phyloP scores from a whole-genome alignment of 257 asterid genomes.

The Pogostemon cablin region DNA sequence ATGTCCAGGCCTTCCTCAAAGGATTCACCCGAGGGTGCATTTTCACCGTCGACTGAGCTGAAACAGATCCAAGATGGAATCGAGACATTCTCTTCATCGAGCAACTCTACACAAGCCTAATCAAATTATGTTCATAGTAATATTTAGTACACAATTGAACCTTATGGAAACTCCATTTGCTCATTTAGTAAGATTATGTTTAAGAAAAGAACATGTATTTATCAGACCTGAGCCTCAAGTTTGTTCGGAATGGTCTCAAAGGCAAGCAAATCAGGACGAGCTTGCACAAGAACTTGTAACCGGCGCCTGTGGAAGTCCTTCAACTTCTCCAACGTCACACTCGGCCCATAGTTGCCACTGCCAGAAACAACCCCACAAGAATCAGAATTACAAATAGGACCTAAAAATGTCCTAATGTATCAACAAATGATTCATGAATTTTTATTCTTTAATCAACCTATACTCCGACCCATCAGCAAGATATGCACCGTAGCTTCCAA shows the following conservation, averaged over 20 bases:
- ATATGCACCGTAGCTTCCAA: slow-evolving; percentile 91
- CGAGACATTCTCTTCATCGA: slow-evolving; percentile 63
- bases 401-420: neutral
- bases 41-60: slow-evolving; percentile 75
- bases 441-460: slow-evolving; percentile 41
- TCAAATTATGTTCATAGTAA: no score
- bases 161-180: neutral
- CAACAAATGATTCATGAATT: neutral
- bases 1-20: slow-evolving; percentile 60
- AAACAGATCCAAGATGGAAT: slow-evolving; percentile 91
- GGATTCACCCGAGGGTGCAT: slow-evolving; percentile 84
- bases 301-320: slow-evolving; percentile 82
- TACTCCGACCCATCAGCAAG: slow-evolving; percentile 97
- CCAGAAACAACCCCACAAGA: neutral
- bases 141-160: no score
- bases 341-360: slow-evolving; percentile 71
- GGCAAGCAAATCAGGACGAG: slow-evolving; percentile 78
- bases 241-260: slow-evolving; percentile 93
- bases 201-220: neutral
- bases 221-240: slow-evolving; percentile 76
- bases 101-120: slow-evolving; percentile 76
- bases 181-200: no score
- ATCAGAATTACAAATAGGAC: neutral
- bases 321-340: slow-evolving; percentile 52
- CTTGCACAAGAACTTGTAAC: slow-evolving; percentile 74